Conservation (phyloP, 371 early-diverging fungal species). For the Syncephalastrum contaminatum region DNA sequence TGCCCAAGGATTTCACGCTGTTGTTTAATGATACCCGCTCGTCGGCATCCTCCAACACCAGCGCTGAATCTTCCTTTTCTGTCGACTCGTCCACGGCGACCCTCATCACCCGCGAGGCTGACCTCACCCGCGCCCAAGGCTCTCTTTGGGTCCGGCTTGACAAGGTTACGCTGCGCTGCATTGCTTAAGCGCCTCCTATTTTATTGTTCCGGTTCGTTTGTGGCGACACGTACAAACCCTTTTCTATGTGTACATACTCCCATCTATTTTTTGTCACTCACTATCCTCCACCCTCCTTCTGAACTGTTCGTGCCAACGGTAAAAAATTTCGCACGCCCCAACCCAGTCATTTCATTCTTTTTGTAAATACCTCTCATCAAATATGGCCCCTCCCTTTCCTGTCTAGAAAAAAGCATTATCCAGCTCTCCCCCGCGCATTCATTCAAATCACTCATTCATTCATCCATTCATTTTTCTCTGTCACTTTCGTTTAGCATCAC, state of each 20-base stretch:
- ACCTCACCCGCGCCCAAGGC: slow-evolving; percentile 19
- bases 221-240: not conserved
- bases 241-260: not conserved
- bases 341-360: too few species aligned
- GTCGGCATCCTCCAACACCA: slow-evolving; percentile 22
- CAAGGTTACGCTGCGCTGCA: slow-evolving; percentile 27
- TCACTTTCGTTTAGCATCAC: too few species aligned
- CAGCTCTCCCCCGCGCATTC: not conserved
- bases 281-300: too few species aligned
- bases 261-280: slow-evolving; percentile 4
- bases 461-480: too few species aligned
- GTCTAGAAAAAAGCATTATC: not conserved
- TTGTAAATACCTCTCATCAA: too few species aligned
- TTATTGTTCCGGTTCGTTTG: not conserved
- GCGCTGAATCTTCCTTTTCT: slow-evolving; percentile 14
- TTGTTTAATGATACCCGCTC: slow-evolving; percentile 26
- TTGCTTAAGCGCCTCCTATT: slow-evolving; percentile 4
- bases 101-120: slow-evolving; percentile 18
- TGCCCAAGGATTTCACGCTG: slow-evolving; percentile 15
- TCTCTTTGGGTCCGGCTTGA: slow-evolving; percentile 21
- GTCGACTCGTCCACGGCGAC: slow-evolving; percentile 11
- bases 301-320: too few species aligned
- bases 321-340: too few species aligned
- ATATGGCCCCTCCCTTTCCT: slow-evolving; percentile 1
- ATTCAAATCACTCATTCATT: not conserved